Evolutionary conservation across 2,329 filamentous ascomycete genomes (phyloP).

Genomic region (Exserohilum turcica): DNA sequence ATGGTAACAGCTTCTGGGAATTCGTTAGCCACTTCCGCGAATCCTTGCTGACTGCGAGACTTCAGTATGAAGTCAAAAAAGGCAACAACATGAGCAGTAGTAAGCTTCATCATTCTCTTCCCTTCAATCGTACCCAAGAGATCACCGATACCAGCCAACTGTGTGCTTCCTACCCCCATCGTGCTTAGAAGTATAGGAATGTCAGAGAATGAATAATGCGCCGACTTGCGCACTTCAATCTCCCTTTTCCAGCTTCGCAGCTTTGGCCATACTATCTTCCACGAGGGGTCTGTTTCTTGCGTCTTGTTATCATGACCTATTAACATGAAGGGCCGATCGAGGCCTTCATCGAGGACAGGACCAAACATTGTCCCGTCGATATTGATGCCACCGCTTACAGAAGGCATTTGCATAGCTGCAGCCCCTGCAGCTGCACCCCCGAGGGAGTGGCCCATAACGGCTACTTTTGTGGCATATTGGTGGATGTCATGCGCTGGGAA

Average conservation of each 20-base stretch:
- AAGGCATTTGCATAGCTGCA: constrained; percentile 18
- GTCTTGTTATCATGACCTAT: constrained; percentile 39
- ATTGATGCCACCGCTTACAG: constrained; percentile 39
- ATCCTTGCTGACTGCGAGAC: constrained; percentile 5
- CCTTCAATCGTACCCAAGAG: constrained; percentile 32
- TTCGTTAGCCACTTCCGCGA: neutral
- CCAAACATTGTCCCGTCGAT: constrained; percentile 45
- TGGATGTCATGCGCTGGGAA: neutral
- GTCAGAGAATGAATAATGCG: constrained; percentile 39
- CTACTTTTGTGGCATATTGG: constrained; percentile 8
- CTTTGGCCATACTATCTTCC: constrained; percentile 30
- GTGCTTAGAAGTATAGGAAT: constrained; percentile 23
- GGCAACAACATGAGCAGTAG: constrained; percentile 22
- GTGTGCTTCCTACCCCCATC: constrained; percentile 22
- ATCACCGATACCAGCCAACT: constrained; percentile 18
- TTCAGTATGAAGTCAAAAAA: constrained; percentile 33
- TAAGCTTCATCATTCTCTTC: constrained; percentile 24
- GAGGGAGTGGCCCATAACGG: constrained; percentile 45
- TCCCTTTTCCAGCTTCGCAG: constrained; percentile 36
- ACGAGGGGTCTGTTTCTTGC: constrained; percentile 34
- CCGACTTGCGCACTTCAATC: constrained; percentile 29
- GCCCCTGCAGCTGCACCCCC: constrained; percentile 41
- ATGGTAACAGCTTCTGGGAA: constrained; percentile 22
- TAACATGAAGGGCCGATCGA: constrained; percentile 30
- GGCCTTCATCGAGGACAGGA: constrained; percentile 16